Base-by-base conservation (phyloP, 2,329 filamentous ascomycete genomes). In the Cytospora schulzeri region DNA sequence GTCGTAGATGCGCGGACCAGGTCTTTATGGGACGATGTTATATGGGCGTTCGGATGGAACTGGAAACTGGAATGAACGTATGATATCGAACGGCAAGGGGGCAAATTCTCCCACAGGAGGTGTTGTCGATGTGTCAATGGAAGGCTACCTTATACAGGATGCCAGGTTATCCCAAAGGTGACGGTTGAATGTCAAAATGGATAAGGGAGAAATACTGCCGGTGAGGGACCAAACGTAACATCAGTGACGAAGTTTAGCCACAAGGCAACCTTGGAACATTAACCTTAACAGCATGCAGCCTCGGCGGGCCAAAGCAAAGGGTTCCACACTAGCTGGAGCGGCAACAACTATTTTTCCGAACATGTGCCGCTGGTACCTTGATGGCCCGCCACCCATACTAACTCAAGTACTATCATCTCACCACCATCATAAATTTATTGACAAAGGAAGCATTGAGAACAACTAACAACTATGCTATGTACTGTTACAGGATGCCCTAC, bases 1-100 rank as follows among this genome's bases (percentile, higher is more conserved):
- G 31, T 57, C 29, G 45, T 48, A n/a, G 31, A 29, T 53, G 60
- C 45, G 45, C 31, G 31, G n/a, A 48, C 54, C 54, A 48, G 45
- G 45, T 24, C 8, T 24, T 24, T n/a, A 8, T 31, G n/a, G n/a
- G 11, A 24, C 4, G 45, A 22, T 48, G 45, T 48, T 3, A 19
- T 48, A 48, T 48, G n/a, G n/a, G 45, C 45, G 45, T 19, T 45
- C 17, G 41, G n/a, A 45, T 48, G 19, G 45, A 48, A 48, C 45
- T 12, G n/a, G 45, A 48, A 48, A 22, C 45, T 48, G 41, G n/a
- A 11, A 19, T 48, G 45, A 9, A 48, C 45, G 45, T 48, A 22
- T 48, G 45, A 12, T 48, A 48, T 48, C 45, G 45, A 24, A 48
- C 11, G 45, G 45, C 41, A 45, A 45, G 17, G 17, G 11, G 7